Percentiles rank a stretch among this genome's conserved stretches.
Conservation (phyloP, 495 filamentous ascomycete species). For the Trichoderma erinaceum region DNA sequence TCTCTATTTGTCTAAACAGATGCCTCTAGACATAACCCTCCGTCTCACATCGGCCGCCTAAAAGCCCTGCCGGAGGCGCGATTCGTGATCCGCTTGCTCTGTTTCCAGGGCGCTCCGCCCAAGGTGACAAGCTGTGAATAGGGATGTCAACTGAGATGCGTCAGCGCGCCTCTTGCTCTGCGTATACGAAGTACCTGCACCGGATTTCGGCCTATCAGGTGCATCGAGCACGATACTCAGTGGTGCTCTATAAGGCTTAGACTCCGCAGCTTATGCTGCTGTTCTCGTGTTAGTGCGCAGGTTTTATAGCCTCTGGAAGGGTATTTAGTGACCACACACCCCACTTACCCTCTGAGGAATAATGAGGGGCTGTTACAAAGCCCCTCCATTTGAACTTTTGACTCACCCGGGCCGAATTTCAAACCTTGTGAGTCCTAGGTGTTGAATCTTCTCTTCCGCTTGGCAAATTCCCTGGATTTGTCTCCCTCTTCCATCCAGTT, state of each 20-base stretch:
- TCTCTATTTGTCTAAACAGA: constrained; percentile 24
- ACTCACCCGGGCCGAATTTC: constrained; percentile 2
- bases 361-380: background rate
- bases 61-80: background rate
- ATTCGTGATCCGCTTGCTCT: background rate
- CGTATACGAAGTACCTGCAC: background rate
- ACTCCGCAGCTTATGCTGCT: background rate
- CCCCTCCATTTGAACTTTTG: constrained; percentile 11
- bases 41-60: background rate
- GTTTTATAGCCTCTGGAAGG: background rate
- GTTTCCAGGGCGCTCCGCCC: background rate
- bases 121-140: constrained; percentile 7
- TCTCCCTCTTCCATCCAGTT: background rate
- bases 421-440: background rate
- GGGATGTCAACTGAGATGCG: constrained; percentile 1
- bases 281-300: background rate
- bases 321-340: background rate
- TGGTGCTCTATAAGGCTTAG: background rate
- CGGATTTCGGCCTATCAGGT: background rate
- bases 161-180: background rate
- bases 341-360: constrained; percentile 3
- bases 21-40: constrained; percentile 16
- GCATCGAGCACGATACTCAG: background rate
- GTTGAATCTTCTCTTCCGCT: background rate
- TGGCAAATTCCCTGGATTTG: background rate